Base-by-base conservation (phyloP, 148 eudicot genomes). In the Fagopyrum esculentum region DNA sequence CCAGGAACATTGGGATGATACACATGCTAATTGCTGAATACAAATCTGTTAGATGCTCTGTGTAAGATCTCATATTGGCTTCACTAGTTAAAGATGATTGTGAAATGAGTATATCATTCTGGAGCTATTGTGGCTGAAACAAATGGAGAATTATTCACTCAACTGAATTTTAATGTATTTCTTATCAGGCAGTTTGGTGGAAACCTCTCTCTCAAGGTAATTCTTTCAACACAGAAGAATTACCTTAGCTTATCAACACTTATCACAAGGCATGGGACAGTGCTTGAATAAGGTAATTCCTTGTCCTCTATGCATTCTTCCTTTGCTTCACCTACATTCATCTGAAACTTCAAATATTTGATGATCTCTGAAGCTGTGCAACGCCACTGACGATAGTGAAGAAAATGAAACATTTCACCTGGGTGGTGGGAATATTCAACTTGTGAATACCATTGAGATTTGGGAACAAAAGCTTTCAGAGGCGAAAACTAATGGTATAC, bases 381-480 rank as follows among this genome's bases (percentile, higher is more conserved):
- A 13, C 43, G 71, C 71, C 45, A 15, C 47, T 5, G 71, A 66
- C 5, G 71, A 66, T 13, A 46, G 43, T 15, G 71, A 43, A 15
- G 74, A 71, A 47, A 49, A 47, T 46, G 54, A 72, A 78, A 71
- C 59, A 70, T 80, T 71, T 72, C 86, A 82, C 71, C 77, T 82
- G 66, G 78, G 79, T 16, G 83, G 91, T 80, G 85, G 84, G 80
- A 89, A 80, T 71, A 90, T 92, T 80, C 86, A 82, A 76, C 84
- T 84, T 47, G 70, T 91, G 16, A 86, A 76, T 64, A 78, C 86
- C 69, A 48, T 75, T 64, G 86, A 78, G 55, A 74, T 22, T 52
- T 89, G 97, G 97, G 92, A 89, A 77, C 82, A 84, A 64, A 89
- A 84, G 82, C 71, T 84, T 4, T 75, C 87, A 12, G 89, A 91